A percentile compares a stretch with the other conserved stretches of the same genome.
phyloP scores from a whole-genome alignment of 805 yeast genomes.

The Blastobotrys attinorum region DNA sequence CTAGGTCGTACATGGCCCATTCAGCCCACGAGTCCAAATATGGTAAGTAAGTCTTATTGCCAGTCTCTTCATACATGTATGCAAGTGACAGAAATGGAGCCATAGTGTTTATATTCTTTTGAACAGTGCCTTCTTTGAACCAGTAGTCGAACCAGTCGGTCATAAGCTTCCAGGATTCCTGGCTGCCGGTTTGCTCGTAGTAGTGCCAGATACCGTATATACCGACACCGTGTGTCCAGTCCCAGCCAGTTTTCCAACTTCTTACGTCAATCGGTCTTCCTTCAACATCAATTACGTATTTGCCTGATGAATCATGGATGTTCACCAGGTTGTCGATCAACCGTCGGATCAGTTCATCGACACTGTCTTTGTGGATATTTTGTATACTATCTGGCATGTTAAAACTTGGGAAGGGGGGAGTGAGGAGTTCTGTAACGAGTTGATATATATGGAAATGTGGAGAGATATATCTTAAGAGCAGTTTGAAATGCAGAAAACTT shows the following conservation, averaged over 20 bases:
- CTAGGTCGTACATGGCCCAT: constrained; percentile 30
- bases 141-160: constrained; percentile 28
- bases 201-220: constrained; percentile 34
- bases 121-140: constrained; percentile 27
- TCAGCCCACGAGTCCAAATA: constrained; percentile 32
- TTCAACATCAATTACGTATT: constrained; percentile 27
- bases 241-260: constrained; percentile 38
- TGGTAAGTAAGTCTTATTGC: constrained; percentile 16
- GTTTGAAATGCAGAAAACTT: no score
- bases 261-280: constrained; percentile 33
- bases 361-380: no score
- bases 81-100: constrained; percentile 31
- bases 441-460: no score
- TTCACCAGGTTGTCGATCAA: constrained; percentile 25
- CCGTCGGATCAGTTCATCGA: no score
- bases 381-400: no score
- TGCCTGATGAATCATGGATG: constrained; percentile 29
- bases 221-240: constrained; percentile 35
- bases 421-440: no score
- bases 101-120: constrained; percentile 33
- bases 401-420: no score
- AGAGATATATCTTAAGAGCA: no score
- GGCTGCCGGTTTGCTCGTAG: constrained; percentile 25
- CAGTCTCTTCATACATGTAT: constrained; percentile 26
- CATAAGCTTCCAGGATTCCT: constrained; percentile 21